phyloP scores from a whole-genome alignment of 2,329 filamentous ascomycete genomes.

The Fragosphaeria purpurea region DNA sequence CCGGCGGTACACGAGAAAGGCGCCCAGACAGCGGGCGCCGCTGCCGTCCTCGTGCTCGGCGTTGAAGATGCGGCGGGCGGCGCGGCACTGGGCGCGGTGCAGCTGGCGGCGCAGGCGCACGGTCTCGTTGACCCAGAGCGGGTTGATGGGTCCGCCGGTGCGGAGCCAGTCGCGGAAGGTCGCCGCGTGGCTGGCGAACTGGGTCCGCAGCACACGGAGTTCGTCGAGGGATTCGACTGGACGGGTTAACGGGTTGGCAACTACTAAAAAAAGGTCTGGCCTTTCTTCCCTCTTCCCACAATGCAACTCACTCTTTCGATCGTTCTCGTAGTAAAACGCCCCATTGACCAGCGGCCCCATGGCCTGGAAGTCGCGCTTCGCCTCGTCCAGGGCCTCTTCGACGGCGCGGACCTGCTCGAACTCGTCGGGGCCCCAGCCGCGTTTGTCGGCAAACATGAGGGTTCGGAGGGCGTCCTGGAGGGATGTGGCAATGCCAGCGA shows the following conservation, averaged over 20 bases:
- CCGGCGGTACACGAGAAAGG: constrained; percentile 41
- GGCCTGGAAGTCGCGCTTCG: constrained; percentile 51
- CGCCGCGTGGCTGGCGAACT: constrained; percentile 37
- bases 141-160: constrained; percentile 44
- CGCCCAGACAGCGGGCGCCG: constrained; percentile 43
- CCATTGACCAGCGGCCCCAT: constrained; percentile 45
- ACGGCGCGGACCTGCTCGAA: constrained; percentile 48
- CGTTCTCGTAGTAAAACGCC: constrained; percentile 47
- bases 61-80: constrained; percentile 45
- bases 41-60: constrained; percentile 33
- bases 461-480: constrained; percentile 43
- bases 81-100: constrained; percentile 48
- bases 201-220: constrained; percentile 33
- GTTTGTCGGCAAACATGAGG: constrained; percentile 47
- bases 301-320: constrained; percentile 37
- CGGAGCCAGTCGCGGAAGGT: constrained; percentile 45
- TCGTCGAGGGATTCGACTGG: constrained; percentile 44
- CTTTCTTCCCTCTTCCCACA: too few species aligned
- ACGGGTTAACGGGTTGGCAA: too few species aligned
- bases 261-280: too few species aligned
- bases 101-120: constrained; percentile 37
- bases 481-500: constrained; percentile 46
- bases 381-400: constrained; percentile 46
- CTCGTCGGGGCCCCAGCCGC: constrained; percentile 48
- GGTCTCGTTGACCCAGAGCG: constrained; percentile 46